Percentiles rank a stretch among this genome's conserved stretches.
These are phyloP conservation scores for Fusarium piperis DNA, from an alignment of 2,329 filamentous ascomycete genomes.

Conservation along the genomic window DNA sequence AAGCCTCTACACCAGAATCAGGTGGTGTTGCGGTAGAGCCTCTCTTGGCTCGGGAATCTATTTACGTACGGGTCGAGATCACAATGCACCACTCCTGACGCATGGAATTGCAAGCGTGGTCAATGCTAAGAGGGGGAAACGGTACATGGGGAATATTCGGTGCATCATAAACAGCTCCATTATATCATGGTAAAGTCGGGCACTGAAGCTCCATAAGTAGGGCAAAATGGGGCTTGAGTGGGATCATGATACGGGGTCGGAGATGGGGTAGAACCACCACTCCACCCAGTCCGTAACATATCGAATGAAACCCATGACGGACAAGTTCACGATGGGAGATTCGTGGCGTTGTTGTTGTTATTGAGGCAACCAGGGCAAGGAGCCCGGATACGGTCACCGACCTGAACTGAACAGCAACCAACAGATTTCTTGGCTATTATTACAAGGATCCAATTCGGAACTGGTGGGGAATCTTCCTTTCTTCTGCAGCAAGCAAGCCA, in stretches of 20 bases:
- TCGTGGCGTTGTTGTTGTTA: neutral
- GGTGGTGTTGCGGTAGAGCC: neutral
- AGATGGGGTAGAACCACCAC: neutral
- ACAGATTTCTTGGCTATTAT: neutral
- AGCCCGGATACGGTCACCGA: neutral
- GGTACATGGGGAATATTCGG: neutral
- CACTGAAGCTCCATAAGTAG: neutral
- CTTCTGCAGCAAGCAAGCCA: neutral
- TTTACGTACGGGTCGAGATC: neutral
- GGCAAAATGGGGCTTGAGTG: neutral
- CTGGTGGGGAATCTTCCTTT: neutral
- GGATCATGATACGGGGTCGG: neutral
- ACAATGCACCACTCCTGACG: neutral
- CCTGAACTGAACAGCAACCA: neutral
- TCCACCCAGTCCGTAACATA: neutral
- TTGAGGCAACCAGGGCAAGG: neutral
- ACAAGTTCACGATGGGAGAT: neutral
- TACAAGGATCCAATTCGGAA: neutral
- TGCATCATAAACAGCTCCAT: neutral
- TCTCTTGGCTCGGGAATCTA: neutral
- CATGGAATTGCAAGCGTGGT: neutral
- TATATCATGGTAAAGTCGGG: neutral
- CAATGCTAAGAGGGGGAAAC: neutral
- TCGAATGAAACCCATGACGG: neutral
- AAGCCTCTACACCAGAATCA: neutral